Percentiles rank a stretch among this genome's conserved stretches.
These are phyloP conservation scores for Hanseniaspora uvarum DNA, from an alignment of 1,139 yeast genomes.

Conservation along the genomic window DNA sequence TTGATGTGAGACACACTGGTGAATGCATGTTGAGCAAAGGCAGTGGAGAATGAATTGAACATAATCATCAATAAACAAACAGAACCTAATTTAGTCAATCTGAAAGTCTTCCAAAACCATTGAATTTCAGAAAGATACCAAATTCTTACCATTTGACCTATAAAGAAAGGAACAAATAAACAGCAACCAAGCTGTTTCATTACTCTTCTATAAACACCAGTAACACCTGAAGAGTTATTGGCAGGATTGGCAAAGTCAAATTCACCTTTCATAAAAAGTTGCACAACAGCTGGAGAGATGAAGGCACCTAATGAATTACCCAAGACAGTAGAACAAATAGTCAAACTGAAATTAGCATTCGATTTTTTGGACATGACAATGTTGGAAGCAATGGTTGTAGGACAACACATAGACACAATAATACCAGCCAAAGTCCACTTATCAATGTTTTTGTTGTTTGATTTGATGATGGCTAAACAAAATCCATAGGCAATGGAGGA, in stretches of 20 bases:
- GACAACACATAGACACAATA: slow-evolving; percentile 74
- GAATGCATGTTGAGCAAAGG: slow-evolving; percentile 73
- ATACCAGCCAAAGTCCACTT: slow-evolving; percentile 70
- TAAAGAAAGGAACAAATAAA: slow-evolving; percentile 72
- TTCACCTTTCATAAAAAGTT: slow-evolving; percentile 47
- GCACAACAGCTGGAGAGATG: slow-evolving; percentile 72
- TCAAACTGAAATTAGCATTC: slow-evolving; percentile 66
- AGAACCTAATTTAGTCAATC: slow-evolving; percentile 61
- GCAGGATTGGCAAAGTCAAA: slow-evolving; percentile 84
- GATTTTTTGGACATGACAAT: slow-evolving; percentile 85
- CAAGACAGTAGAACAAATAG: slow-evolving; percentile 73
- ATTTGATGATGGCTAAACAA: slow-evolving; percentile 52
- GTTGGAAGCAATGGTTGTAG: slow-evolving; percentile 82
- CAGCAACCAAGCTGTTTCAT: slow-evolving; percentile 80
- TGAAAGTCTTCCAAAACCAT: slow-evolving; percentile 49
- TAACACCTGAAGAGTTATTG: slow-evolving; percentile 39
- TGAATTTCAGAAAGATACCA: slow-evolving; percentile 53
- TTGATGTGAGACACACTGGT: slow-evolving; percentile 57
- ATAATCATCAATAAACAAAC: slow-evolving; percentile 68
- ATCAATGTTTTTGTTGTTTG: slow-evolving; percentile 50
- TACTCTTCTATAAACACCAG: slow-evolving; percentile 56
- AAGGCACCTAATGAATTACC: slow-evolving; percentile 82
- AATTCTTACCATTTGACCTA: slow-evolving; percentile 77
- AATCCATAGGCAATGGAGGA: slow-evolving; percentile 68
- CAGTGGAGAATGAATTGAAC: slow-evolving; percentile 81